Evolutionary conservation across 768 basidiomycete species (phyloP).

Genomic region (Pulveroboletus sp.): DNA sequence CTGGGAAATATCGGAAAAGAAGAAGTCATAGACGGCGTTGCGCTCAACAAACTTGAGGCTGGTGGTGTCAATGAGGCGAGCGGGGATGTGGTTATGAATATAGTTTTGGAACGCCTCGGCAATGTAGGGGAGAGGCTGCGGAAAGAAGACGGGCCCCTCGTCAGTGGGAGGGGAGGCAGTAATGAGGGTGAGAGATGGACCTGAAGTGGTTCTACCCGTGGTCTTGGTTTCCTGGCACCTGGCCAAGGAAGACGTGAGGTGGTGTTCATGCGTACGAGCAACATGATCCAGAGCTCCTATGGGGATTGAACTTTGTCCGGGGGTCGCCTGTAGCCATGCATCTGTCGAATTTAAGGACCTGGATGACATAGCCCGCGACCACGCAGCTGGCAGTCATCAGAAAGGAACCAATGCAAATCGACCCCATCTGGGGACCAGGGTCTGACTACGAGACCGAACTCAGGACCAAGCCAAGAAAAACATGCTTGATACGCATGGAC

Average conservation of each 20-base stretch:
- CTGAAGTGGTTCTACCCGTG: neutral
- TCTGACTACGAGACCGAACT: no score
- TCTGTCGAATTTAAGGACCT: no score
- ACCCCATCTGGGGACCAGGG: no score
- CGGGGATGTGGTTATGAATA: slow-evolving; percentile 24
- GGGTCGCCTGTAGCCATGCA: slow-evolving; percentile 6
- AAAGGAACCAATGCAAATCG: no score
- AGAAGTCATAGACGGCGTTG: slow-evolving; percentile 14
- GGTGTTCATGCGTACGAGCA: neutral
- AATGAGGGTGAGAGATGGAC: neutral
- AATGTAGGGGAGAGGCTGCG: slow-evolving; percentile 4
- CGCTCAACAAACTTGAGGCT: slow-evolving; percentile 22
- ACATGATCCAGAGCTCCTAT: neutral
- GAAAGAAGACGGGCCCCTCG: neutral
- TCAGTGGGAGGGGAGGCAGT: neutral
- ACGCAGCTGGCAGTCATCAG: no score
- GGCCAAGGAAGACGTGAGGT: slow-evolving; percentile 1
- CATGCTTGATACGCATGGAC: no score
- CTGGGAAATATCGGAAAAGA: slow-evolving; percentile 12
- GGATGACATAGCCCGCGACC: neutral
- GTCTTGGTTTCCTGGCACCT: neutral
- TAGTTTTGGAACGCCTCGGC: slow-evolving; percentile 15
- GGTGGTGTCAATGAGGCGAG: slow-evolving; percentile 22
- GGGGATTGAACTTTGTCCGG: neutral
- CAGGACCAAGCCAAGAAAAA: no score